These are phyloP conservation scores for Yamadazyma sp. DNA, from an alignment of 1,139 yeast genomes.

Conservation along the genomic window DNA sequence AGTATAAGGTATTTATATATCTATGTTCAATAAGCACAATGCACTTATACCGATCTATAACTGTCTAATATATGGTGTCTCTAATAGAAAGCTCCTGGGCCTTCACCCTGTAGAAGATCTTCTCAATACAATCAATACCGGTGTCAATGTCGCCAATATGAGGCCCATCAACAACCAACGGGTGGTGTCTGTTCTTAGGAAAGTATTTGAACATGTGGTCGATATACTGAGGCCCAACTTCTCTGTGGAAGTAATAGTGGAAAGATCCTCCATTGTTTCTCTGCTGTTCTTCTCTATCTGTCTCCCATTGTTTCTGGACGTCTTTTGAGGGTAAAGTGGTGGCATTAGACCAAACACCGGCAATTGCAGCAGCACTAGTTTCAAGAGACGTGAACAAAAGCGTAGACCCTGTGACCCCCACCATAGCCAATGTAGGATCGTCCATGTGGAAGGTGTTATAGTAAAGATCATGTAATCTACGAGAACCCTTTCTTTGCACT, in stretches of 20 bases:
- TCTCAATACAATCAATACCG: slow-evolving; percentile 23
- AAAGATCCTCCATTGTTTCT: slow-evolving; percentile 20
- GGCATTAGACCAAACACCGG: slow-evolving; percentile 46
- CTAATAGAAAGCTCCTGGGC: slow-evolving; percentile 11
- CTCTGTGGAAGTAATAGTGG: slow-evolving; percentile 25
- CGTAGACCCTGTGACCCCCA: slow-evolving; percentile 39
- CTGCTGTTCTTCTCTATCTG: slow-evolving; percentile 14
- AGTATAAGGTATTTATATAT: too few relatives aligned
- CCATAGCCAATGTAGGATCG: slow-evolving; percentile 44
- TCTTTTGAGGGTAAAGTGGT: slow-evolving; percentile 25
- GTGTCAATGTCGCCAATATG: slow-evolving; percentile 24
- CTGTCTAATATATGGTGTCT: slow-evolving; percentile 10
- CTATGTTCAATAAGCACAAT: too few relatives aligned
- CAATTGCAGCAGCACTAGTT: slow-evolving; percentile 43
- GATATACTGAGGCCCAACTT: slow-evolving; percentile 23
- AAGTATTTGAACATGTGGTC: slow-evolving; percentile 21
- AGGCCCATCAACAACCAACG: slow-evolving; percentile 24
- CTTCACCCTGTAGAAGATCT: slow-evolving; percentile 27
- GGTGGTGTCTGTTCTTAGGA: slow-evolving; percentile 25
- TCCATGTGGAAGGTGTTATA: slow-evolving; percentile 37
- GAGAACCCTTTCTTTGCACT: slow-evolving; percentile 22
- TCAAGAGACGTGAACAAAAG: slow-evolving; percentile 45
- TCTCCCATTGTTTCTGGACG: slow-evolving; percentile 33
- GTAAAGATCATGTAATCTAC: slow-evolving; percentile 38
- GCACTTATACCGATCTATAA: too few relatives aligned